Evolutionary conservation across 805 yeast species (phyloP), one percentile per base, ranked within the genome.

Genomic region (Candida sithepensis): DNA sequence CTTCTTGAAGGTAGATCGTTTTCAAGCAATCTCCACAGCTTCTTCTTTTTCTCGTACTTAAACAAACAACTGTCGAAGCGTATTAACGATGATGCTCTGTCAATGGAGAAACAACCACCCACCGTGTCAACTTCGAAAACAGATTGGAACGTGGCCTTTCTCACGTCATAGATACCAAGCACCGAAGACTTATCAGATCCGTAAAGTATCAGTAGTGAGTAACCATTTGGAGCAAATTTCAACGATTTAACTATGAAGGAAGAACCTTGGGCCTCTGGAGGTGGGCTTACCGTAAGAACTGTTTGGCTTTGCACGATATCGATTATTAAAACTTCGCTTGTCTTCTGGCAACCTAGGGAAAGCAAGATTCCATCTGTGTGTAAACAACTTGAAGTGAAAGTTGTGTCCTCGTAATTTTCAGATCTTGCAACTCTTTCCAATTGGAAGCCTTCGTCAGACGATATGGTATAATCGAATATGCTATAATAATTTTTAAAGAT

Each of bases 151-250:
- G 8, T 33, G 5, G 34, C 41, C 14, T 42, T 42, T 32, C 44
- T 37, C 16, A 42, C 40, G 20, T 42, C 44, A 24, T n/a, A 42
- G 41, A 44, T 20, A 14, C 33, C 33, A 28, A 34, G 9, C 14
- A 21, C 6, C 18, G 51, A 14, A 44, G 47, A 19, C 21, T 39
- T 13, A 14, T 23, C 41, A 7, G 20, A 14, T 14, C 13, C 13
- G 24, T 42, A 42, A 3, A 44, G 28, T 13, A 61, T 48, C 14
- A 61, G 32, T 18, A 85, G 58, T 77, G 84, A 81, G 60, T 79
- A 82, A 1, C 92, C 92, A 58, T 85, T 85, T 24, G 70, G 67
- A 2, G 84, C 85, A 64, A 82, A 83, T 38, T 61, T 57, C 12
- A 82, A 47, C n/a, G 66, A 61, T 5, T 61, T 52, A 9, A 77